These are phyloP conservation scores for Allium cepa DNA, from an alignment of 106 monocot species.

Conservation along the genomic window DNA sequence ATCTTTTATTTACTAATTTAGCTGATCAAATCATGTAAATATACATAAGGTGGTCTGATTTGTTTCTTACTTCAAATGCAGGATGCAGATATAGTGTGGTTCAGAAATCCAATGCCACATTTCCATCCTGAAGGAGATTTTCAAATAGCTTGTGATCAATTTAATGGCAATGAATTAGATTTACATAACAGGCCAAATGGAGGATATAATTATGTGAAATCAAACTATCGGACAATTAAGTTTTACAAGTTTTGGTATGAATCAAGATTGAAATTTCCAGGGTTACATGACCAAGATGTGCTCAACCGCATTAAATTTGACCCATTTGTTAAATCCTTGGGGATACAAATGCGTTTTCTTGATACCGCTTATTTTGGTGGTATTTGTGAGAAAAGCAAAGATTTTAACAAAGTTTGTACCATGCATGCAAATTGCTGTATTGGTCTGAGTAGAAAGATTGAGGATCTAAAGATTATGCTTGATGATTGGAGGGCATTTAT, in stretches of 20 bases:
- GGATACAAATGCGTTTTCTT: constrained; percentile 19
- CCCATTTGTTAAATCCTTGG: constrained; percentile 13
- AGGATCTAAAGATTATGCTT: constrained; percentile 17
- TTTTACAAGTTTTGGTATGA: constrained; percentile 22
- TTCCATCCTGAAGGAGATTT: constrained; percentile 23
- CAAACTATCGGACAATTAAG: constrained; percentile 22
- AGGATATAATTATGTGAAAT: constrained; percentile 27
- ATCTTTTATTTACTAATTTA: neutral
- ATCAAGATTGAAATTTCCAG: constrained; percentile 12
- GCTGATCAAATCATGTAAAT: neutral
- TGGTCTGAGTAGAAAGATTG: constrained; percentile 16
- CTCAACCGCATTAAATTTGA: constrained; percentile 23
- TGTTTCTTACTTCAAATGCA: constrained; percentile 1
- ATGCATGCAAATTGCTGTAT: constrained; percentile 30
- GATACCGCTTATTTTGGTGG: constrained; percentile 23
- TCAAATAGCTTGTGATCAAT: constrained; percentile 28
- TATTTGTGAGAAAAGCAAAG: constrained; percentile 20
- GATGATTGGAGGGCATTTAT: constrained; percentile 22
- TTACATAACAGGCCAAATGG: constrained; percentile 20
- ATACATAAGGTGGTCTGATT: neutral
- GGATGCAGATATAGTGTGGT: constrained; percentile 28
- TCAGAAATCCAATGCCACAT: constrained; percentile 16
- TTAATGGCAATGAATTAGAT: constrained; percentile 14
- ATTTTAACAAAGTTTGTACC: constrained; percentile 23
- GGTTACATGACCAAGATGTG: constrained; percentile 22